Conservation (phyloP, 176 grass and related monocot genomes). For the Oryza meyeriana region DNA sequence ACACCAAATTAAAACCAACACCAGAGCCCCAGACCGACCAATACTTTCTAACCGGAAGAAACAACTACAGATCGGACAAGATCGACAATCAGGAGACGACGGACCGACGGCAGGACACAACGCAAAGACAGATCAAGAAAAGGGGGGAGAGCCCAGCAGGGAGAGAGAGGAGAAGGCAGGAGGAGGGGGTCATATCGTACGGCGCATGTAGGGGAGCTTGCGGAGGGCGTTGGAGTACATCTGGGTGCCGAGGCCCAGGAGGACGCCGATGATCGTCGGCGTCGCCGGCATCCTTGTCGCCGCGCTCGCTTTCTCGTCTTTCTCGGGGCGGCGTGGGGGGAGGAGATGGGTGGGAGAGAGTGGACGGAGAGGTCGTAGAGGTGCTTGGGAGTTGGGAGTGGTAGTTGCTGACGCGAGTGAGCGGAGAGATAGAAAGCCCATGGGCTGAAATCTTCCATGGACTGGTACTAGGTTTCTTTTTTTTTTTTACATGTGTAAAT, state of each 20-base stretch:
- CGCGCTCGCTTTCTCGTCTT: conserved; percentile 24
- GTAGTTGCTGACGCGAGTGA: neutral
- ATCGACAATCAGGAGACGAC: neutral
- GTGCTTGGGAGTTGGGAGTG: neutral
- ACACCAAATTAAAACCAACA: neutral
- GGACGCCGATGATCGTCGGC: conserved; percentile 79
- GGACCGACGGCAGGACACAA: neutral
- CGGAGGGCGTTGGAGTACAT: conserved; percentile 99
- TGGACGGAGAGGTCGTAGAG: neutral
- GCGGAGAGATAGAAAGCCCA: neutral
- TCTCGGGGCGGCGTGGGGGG: conserved; percentile 8
- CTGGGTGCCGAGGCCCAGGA: conserved; percentile 78
- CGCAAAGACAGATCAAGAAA: conserved; percentile 24
- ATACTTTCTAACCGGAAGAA: neutral
- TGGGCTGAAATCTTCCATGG: neutral
- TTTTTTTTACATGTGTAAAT: too few relatives aligned
- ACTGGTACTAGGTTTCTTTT: too few relatives aligned
- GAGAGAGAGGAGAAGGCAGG: neutral
- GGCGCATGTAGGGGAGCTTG: conserved; percentile 95
- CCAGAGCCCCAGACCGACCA: neutral
- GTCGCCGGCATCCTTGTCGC: conserved; percentile 62
- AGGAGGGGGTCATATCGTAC: conserved; percentile 18
- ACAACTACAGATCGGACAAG: neutral
- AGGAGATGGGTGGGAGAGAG: neutral
- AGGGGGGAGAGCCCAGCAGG: neutral